Conservation (phyloP, 345 rosid genomes). For the Salix arbutifolia region DNA sequence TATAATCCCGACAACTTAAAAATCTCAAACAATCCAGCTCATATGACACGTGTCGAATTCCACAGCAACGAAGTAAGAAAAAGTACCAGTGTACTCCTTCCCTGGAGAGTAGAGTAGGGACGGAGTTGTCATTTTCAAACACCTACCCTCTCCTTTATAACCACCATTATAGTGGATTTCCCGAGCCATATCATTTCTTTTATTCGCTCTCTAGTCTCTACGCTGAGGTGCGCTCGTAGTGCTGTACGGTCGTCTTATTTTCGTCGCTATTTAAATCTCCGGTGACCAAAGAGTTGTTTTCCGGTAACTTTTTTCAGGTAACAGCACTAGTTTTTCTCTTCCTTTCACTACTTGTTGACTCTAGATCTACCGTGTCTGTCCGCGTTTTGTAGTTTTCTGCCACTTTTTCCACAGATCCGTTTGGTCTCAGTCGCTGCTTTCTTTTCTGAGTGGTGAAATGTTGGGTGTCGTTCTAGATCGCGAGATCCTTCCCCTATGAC, state of each 20-base stretch:
- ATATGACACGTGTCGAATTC: background rate
- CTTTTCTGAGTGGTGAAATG: background rate
- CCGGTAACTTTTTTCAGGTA: slow-evolving; percentile 16
- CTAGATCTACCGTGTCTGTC: slow-evolving; percentile 9
- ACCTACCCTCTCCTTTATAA: slow-evolving; percentile 30
- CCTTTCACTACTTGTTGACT: background rate
- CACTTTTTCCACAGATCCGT: slow-evolving; percentile 17
- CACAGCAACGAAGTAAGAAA: background rate
- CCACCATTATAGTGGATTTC: background rate
- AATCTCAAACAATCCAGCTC: background rate
- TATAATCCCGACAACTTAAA: background rate
- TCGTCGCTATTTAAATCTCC: background rate
- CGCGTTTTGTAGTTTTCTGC: background rate
- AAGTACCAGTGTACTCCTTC: background rate
- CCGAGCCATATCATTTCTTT: background rate
- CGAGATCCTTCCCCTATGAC: slow-evolving; percentile 3
- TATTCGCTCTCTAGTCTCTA: background rate
- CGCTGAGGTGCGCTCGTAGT: background rate
- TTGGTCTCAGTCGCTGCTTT: background rate
- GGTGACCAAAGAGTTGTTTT: slow-evolving; percentile 9
- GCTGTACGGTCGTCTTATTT: background rate
- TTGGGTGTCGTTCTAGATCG: background rate
- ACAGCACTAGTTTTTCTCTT: background rate
- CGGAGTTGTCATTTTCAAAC: slow-evolving; percentile 34
- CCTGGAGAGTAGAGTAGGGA: slow-evolving; percentile 6